Base-by-base conservation (phyloP, 2,329 filamentous ascomycete genomes). In the Mycosphaerella sp. region DNA sequence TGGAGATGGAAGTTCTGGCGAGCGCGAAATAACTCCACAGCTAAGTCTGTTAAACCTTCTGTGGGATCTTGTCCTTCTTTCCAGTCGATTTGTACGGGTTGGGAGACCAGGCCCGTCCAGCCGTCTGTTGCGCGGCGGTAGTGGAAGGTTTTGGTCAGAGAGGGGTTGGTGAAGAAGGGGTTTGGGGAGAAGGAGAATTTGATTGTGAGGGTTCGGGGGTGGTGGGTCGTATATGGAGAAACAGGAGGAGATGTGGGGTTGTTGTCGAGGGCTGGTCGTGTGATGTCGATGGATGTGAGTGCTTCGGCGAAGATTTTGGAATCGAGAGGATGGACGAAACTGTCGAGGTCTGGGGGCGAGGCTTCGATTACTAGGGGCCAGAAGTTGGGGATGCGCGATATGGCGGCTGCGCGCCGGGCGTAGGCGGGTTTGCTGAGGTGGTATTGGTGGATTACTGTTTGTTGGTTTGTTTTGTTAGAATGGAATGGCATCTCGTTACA, bases 351-450 rank as follows among this genome's bases (percentile, higher is more conserved):
- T 41, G 80, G 78, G 1, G 90, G 89, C 2, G 87, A 84, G 73
- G 89, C 85, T 75, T 95, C 87, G 68, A 97, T 79, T 51, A 96
- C 90, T 52, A 94, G 80, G n/a, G 87, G 78, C 93, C 93, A 97
- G 81, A 97, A 98, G 74, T 87, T 82, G 62, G 82, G 80, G 66
- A 96, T 90, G 65, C 84, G 77, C 57, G 79, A 71, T 58, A 93
- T 75, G 58, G 89, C 71, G 62, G 80, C 78, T 59, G 80, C 76
- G 67, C 91, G 88, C 73, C 86, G 87, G 63, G 79, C 77, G 75
- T 89, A 95, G 55, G 95, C 79, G 40, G 85, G 78, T 55, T 77
- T 75, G 64, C 81, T 79, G 62, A 89, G 76, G 59, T 78, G 73
- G 61, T 85, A 79, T 69, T 90, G 84, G 45, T 62, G 58, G 51